phyloP scores from a whole-genome alignment of 2,329 filamentous ascomycete genomes.

The Scytalidium lignicola region DNA sequence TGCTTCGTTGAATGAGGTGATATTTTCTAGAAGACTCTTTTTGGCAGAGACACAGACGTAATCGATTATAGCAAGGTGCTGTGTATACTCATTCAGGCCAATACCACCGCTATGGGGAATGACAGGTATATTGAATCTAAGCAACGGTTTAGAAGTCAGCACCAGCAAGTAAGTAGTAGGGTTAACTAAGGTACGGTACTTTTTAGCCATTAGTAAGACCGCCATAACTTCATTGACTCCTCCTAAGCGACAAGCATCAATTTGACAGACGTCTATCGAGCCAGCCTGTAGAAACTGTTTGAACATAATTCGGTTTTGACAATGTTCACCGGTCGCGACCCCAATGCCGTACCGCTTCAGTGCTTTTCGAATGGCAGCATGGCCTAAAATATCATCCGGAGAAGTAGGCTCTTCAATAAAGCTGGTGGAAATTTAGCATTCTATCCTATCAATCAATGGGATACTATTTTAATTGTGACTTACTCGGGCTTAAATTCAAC shows the following conservation, averaged over 20 bases:
- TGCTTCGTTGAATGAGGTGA: slow-evolving; percentile 86
- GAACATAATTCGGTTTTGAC: slow-evolving; percentile 90
- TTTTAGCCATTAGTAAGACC: slow-evolving; percentile 80
- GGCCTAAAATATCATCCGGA: slow-evolving; percentile 83
- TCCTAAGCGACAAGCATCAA: slow-evolving; percentile 84
- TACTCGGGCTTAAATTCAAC: slow-evolving; percentile 66
- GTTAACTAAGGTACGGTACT: slow-evolving; percentile 35
- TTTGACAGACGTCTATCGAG: slow-evolving; percentile 83
- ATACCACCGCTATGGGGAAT: slow-evolving; percentile 85
- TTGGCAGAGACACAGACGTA: slow-evolving; percentile 79
- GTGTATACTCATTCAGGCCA: slow-evolving; percentile 83
- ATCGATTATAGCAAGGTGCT: slow-evolving; percentile 83
- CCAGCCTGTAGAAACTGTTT: slow-evolving; percentile 80
- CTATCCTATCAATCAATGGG: too few relatives aligned
- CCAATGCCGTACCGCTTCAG: slow-evolving; percentile 70
- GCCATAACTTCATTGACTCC: slow-evolving; percentile 89
- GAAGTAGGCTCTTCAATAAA: slow-evolving; percentile 94
- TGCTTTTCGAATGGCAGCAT: slow-evolving; percentile 78
- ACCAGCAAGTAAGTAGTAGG: slow-evolving; percentile 1
- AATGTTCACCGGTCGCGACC: slow-evolving; percentile 91
- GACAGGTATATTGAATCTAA: slow-evolving; percentile 57
- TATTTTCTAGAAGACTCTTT: slow-evolving; percentile 76
- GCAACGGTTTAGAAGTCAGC: background rate
- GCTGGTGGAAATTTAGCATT: slow-evolving; percentile 42
- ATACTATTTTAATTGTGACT: background rate